phyloP scores from a whole-genome alignment of 306 rosid genomes.

The Herpetospermum pedunculosum region DNA sequence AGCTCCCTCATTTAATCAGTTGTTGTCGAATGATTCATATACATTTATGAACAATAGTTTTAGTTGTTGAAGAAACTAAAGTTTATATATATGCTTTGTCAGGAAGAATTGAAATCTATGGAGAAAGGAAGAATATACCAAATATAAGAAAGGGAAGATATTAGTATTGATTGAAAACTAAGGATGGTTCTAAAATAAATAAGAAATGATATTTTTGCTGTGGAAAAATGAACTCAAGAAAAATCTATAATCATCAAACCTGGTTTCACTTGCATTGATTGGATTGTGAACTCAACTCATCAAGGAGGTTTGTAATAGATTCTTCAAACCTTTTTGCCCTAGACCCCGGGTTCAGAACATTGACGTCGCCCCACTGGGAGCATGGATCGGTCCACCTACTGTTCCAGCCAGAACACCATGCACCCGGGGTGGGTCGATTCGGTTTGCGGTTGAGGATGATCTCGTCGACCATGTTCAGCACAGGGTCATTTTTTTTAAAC shows the following conservation, averaged over 20 bases:
- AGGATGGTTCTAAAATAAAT: not conserved
- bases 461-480: constrained; percentile 57
- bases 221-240: not conserved
- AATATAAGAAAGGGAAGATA: not conserved
- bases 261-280: constrained; percentile 15
- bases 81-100: not conserved
- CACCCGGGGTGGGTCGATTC: constrained; percentile 46
- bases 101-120: not conserved
- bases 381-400: constrained; percentile 85
- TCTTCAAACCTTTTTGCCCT: constrained; percentile 68
- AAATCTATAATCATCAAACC: not conserved
- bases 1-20: not conserved
- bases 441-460: constrained; percentile 57
- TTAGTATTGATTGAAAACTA: not conserved
- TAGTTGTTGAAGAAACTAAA: constrained; percentile 1
- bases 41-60: not conserved
- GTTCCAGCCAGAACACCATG: constrained; percentile 70
- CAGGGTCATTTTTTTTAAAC: constrained; percentile 46
- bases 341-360: constrained; percentile 54
- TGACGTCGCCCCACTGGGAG: constrained; percentile 75
- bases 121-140: not conserved
- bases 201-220: not conserved
- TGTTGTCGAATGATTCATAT: not conserved
- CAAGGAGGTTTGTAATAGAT: constrained; percentile 52
- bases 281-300: constrained; percentile 53